Conservation (phyloP, 106 monocot genomes). For the Phalaenopsis aphrodite region DNA sequence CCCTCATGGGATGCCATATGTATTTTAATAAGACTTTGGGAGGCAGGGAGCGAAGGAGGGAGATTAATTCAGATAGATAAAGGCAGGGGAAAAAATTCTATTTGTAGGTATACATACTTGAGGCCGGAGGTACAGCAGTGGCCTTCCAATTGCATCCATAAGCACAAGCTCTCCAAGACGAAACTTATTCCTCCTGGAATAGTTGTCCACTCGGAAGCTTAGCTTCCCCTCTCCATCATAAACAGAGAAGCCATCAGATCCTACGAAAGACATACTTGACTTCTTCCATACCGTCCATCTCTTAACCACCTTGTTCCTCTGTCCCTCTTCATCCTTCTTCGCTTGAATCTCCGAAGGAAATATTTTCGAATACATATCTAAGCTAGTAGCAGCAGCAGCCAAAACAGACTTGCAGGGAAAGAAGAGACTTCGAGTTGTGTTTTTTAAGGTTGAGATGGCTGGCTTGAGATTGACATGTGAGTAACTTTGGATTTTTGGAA, state of each 20-base stretch:
- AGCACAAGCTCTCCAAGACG: constrained; percentile 49
- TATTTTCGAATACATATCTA: neutral
- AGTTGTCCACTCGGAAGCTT: constrained; percentile 81
- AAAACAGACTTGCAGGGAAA: too few species aligned
- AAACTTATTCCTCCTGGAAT: constrained; percentile 58
- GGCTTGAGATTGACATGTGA: neutral
- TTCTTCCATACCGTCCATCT: constrained; percentile 85
- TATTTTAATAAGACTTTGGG: too few species aligned
- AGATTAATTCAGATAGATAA: too few species aligned
- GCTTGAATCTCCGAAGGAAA: constrained; percentile 4
- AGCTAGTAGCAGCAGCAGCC: too few species aligned
- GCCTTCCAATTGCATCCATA: constrained; percentile 55
- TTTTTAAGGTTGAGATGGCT: neutral
- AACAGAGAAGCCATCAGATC: constrained; percentile 76
- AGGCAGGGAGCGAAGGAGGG: too few species aligned
- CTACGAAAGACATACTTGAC: constrained; percentile 85
- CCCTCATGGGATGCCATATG: too few species aligned
- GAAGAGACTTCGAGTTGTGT: neutral
- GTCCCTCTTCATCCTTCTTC: neutral
- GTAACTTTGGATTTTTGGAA: neutral
- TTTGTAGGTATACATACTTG: constrained; percentile 27
- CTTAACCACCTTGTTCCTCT: neutral
- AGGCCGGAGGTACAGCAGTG: constrained; percentile 49
- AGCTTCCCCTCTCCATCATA: constrained; percentile 52
- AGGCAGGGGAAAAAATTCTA: too few species aligned